A percentile compares a stretch with the other conserved stretches of the same genome.
Conservation (phyloP, 768 basidiomycete genomes). For the Boletus sensibilis region DNA sequence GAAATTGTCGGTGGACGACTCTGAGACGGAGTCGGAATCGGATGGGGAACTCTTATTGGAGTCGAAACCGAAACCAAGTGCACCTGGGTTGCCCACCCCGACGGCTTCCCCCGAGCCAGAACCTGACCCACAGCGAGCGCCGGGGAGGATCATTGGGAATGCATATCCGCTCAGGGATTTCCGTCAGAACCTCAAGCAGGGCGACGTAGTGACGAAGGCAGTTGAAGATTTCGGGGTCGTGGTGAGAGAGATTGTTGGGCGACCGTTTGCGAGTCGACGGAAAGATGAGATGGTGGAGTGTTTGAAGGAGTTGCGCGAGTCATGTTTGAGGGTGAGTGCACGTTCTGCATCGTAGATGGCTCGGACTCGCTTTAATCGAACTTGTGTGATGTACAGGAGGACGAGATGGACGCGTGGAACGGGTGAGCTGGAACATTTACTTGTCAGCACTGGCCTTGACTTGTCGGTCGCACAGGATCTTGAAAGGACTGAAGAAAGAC, state of each 20-base stretch:
- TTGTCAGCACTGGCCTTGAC: background rate
- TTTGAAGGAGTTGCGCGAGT: constrained; percentile 62
- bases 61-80: constrained; percentile 11
- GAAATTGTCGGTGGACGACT: constrained; percentile 34
- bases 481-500: constrained; percentile 54
- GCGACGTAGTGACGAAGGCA: constrained; percentile 82
- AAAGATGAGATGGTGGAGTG: constrained; percentile 72
- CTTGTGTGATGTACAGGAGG: constrained; percentile 49
- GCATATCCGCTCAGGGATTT: constrained; percentile 79
- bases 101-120: constrained; percentile 47
- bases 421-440: constrained; percentile 39
- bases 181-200: constrained; percentile 60
- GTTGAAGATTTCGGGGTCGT: constrained; percentile 76
- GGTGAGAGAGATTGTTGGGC: constrained; percentile 64
- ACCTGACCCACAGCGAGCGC: constrained; percentile 53
- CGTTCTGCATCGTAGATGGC: background rate
- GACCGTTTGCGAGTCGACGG: constrained; percentile 69
- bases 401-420: constrained; percentile 85
- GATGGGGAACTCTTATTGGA: constrained; percentile 33
- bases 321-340: constrained; percentile 56
- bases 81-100: constrained; percentile 48
- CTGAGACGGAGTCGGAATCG: constrained; percentile 55
- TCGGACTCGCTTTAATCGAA: background rate
- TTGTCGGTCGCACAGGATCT: constrained; percentile 46
- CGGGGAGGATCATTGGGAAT: constrained; percentile 74